phyloP scores from a whole-genome alignment of 2,329 filamentous ascomycete genomes.

The Pseudocercospora ulei region DNA sequence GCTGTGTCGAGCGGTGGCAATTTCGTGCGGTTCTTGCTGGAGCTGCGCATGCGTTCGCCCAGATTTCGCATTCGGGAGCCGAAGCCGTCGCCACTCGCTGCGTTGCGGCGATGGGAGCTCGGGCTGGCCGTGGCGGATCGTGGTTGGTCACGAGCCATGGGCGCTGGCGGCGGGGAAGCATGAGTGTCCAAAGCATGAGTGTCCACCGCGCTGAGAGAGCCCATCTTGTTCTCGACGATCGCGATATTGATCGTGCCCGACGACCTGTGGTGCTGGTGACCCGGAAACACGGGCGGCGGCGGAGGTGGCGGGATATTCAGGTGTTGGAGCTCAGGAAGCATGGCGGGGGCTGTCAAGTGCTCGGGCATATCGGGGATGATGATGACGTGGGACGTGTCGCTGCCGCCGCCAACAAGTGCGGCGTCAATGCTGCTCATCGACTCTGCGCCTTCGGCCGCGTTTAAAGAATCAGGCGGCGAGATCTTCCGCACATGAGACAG shows the following conservation, averaged over 20 bases:
- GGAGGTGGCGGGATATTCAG: constrained; percentile 45
- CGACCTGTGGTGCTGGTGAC: constrained; percentile 18
- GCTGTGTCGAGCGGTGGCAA: constrained; percentile 36
- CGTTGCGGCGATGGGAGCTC: constrained; percentile 38
- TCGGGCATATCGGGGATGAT: constrained; percentile 35
- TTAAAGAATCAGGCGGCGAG: constrained; percentile 35
- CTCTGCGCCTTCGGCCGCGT: constrained; percentile 23
- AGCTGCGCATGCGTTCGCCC: constrained; percentile 51
- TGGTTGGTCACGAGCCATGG: constrained; percentile 23
- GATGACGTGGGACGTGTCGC: constrained; percentile 37
- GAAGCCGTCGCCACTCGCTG: constrained; percentile 49
- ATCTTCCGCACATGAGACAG: constrained; percentile 40
- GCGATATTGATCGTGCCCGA: constrained; percentile 39
- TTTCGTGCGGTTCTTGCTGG: constrained; percentile 45
- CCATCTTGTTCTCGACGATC: constrained; percentile 40
- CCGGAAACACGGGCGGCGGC: constrained; percentile 33
- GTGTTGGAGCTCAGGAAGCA: constrained; percentile 53
- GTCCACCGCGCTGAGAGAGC: constrained; percentile 19
- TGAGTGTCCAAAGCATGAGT: too few species aligned
- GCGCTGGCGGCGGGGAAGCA: too few species aligned
- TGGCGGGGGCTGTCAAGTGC: constrained; percentile 18
- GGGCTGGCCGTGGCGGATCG: constrained; percentile 28
- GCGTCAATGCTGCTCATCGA: constrained; percentile 44
- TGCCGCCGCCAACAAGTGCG: constrained; percentile 38
- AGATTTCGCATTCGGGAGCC: constrained; percentile 47